A percentile compares a stretch with the other conserved stretches of the same genome.
Conservation (phyloP, 208 protist genomes). For the Leishmania tarentolae region DNA sequence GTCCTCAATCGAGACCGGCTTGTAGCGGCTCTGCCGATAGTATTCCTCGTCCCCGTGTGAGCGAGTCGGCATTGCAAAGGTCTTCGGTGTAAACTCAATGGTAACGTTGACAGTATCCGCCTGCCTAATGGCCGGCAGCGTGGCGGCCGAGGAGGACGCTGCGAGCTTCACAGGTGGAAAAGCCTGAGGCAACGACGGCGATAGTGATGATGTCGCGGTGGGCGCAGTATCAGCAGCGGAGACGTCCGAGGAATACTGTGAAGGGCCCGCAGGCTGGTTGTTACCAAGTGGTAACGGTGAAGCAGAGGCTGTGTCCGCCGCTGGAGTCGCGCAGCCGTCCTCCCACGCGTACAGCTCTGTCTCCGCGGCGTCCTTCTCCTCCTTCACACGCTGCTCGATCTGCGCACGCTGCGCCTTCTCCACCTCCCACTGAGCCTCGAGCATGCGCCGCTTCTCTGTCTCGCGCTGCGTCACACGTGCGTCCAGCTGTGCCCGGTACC, state of each 20-base stretch:
- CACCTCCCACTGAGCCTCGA: slow-evolving; percentile 89
- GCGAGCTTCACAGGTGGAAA: not conserved
- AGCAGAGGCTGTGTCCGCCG: slow-evolving; percentile 1
- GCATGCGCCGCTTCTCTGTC: slow-evolving; percentile 83
- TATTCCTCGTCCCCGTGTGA: slow-evolving; percentile 91
- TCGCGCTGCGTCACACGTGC: slow-evolving; percentile 69
- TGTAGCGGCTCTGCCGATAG: slow-evolving; percentile 92
- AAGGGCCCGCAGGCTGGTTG: not conserved
- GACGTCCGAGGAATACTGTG: slow-evolving; percentile 30
- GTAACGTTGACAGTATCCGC: slow-evolving; percentile 75
- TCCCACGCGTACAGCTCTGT: slow-evolving; percentile 82
- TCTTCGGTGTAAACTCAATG: slow-evolving; percentile 89
- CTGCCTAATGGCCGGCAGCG: slow-evolving; percentile 56
- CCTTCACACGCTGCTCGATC: slow-evolving; percentile 76
- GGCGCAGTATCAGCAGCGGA: not conserved
- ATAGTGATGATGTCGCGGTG: not conserved
- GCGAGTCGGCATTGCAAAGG: slow-evolving; percentile 74
- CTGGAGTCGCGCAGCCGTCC: slow-evolving; percentile 23
- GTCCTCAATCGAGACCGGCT: slow-evolving; percentile 89
- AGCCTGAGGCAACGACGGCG: not conserved
- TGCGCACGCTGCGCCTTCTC: slow-evolving; percentile 77
- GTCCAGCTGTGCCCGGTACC: slow-evolving; percentile 74
- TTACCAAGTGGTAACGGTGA: not conserved
- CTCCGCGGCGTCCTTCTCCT: slow-evolving; percentile 68
- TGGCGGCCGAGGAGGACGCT: not conserved